A percentile compares a stretch with the other conserved stretches of the same genome.
These are phyloP conservation scores for Exophiala bonariae DNA, from an alignment of 2,329 filamentous ascomycete species.

Conservation along the genomic window DNA sequence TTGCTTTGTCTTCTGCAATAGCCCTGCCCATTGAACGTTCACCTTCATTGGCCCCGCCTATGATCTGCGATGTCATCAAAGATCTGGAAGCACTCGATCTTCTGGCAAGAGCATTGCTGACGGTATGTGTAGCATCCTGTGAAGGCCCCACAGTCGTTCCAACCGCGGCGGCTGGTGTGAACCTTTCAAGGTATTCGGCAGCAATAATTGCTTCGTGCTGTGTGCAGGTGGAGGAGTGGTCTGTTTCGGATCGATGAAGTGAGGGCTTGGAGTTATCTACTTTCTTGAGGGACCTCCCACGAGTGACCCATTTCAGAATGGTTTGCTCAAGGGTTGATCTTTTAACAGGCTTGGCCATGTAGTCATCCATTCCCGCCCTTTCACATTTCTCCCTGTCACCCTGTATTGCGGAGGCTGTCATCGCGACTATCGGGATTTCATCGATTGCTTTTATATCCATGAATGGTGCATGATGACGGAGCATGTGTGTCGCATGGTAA, in stretches of 20 bases:
- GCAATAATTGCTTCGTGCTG: slow-evolving; percentile 21
- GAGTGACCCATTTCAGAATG: slow-evolving; percentile 65
- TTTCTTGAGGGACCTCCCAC: slow-evolving; percentile 3
- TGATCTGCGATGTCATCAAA: slow-evolving; percentile 29
- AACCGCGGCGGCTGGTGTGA: not conserved
- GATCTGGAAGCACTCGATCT: slow-evolving; percentile 28
- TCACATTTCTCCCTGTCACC: slow-evolving; percentile 74
- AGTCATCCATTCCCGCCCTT: slow-evolving; percentile 74
- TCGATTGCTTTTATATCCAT: slow-evolving; percentile 54
- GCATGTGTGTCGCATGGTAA: slow-evolving; percentile 72
- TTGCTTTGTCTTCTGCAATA: slow-evolving; percentile 56
- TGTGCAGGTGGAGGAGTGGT: slow-evolving; percentile 25
- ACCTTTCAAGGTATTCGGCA: slow-evolving; percentile 14
- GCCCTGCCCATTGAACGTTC: slow-evolving; percentile 49
- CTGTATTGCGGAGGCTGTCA: slow-evolving; percentile 77
- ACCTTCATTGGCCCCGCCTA: slow-evolving; percentile 35
- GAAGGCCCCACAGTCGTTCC: not conserved
- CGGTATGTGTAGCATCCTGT: slow-evolving; percentile 23
- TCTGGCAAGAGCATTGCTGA: slow-evolving; percentile 31
- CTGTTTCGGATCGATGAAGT: slow-evolving; percentile 13
- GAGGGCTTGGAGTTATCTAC: slow-evolving; percentile 4
- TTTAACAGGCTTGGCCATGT: slow-evolving; percentile 72
- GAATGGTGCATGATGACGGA: slow-evolving; percentile 69
- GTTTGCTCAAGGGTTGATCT: slow-evolving; percentile 67
- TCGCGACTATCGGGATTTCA: slow-evolving; percentile 74